phyloP scores from a whole-genome alignment of 2,329 filamentous ascomycete genomes.

The Incumbomyces lentus region DNA sequence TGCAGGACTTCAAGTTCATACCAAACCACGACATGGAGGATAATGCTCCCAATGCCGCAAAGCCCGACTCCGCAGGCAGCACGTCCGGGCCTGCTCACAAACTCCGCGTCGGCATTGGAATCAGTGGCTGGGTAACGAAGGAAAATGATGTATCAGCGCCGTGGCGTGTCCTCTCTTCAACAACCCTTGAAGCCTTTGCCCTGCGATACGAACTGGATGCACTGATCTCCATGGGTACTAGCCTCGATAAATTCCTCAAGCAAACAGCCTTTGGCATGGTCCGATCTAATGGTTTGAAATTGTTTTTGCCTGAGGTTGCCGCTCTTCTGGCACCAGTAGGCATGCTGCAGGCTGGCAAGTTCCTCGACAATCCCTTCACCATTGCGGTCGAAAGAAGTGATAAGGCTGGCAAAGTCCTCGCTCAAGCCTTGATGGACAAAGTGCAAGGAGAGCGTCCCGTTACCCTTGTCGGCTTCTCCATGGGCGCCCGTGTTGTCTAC shows the following conservation, averaged over 20 bases:
- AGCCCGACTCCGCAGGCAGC: neutral
- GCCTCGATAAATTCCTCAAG: slow-evolving; percentile 59
- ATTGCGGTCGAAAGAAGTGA: slow-evolving; percentile 59
- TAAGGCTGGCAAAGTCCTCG: slow-evolving; percentile 60
- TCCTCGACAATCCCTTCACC: slow-evolving; percentile 63
- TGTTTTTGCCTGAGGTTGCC: slow-evolving; percentile 52
- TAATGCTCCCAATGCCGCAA: neutral
- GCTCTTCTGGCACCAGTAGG: slow-evolving; percentile 55
- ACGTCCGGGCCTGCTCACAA: slow-evolving; percentile 4
- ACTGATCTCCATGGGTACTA: slow-evolving; percentile 57
- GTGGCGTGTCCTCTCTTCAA: slow-evolving; percentile 58
- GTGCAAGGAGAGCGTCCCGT: slow-evolving; percentile 64
- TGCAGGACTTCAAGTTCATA: slow-evolving; percentile 68
- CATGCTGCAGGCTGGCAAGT: slow-evolving; percentile 48
- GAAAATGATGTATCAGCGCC: slow-evolving; percentile 54
- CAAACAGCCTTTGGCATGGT: slow-evolving; percentile 62
- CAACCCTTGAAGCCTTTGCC: slow-evolving; percentile 57
- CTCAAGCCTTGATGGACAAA: slow-evolving; percentile 62
- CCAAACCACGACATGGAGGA: slow-evolving; percentile 46
- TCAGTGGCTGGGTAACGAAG: slow-evolving; percentile 61
- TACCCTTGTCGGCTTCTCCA: slow-evolving; percentile 60
- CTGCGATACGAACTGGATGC: slow-evolving; percentile 65
- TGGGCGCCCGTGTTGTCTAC: slow-evolving; percentile 64
- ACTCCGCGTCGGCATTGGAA: slow-evolving; percentile 61
- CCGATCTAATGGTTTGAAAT: slow-evolving; percentile 59